These are phyloP conservation scores for Tremella mesenterica DNA, from an alignment of 768 basidiomycete species.

Conservation along the genomic window DNA sequence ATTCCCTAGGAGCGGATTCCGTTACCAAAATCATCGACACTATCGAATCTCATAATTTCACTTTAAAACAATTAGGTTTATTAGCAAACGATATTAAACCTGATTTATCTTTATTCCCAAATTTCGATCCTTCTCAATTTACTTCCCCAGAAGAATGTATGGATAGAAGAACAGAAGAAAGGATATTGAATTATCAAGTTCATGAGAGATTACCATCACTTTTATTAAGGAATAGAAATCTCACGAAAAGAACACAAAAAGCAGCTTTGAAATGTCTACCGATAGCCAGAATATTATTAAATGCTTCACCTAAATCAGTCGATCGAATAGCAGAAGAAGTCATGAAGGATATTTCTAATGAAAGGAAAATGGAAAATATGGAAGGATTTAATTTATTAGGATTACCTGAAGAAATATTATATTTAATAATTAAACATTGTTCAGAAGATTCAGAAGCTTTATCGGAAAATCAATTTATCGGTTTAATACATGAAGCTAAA, in stretches of 20 bases:
- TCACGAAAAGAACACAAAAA: constrained; percentile 16
- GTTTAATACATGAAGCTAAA: constrained; percentile 15
- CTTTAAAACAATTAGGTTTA: constrained; percentile 18
- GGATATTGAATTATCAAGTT: constrained; percentile 11
- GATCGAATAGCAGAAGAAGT: constrained; percentile 14
- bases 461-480: constrained; percentile 19
- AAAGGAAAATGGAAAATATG: no score
- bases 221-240: constrained; percentile 20
- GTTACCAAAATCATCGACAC: constrained; percentile 21
- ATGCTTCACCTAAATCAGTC: constrained; percentile 6
- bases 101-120: neutral
- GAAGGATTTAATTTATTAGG: constrained; percentile 21
- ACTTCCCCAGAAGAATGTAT: neutral
- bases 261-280: constrained; percentile 15
- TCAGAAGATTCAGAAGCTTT: constrained; percentile 25
- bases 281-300: constrained; percentile 23
- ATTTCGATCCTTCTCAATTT: neutral
- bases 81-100: constrained; percentile 15
- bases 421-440: constrained; percentile 21
- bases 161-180: neutral
- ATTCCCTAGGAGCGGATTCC: constrained; percentile 17
- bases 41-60: constrained; percentile 21
- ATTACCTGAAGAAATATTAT: constrained; percentile 27
- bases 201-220: constrained; percentile 17
- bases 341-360: constrained; percentile 8